A percentile compares a stretch with the other conserved stretches of the same genome.
Conservation (phyloP, 2,329 filamentous ascomycete genomes). For the Dothistroma pini region DNA sequence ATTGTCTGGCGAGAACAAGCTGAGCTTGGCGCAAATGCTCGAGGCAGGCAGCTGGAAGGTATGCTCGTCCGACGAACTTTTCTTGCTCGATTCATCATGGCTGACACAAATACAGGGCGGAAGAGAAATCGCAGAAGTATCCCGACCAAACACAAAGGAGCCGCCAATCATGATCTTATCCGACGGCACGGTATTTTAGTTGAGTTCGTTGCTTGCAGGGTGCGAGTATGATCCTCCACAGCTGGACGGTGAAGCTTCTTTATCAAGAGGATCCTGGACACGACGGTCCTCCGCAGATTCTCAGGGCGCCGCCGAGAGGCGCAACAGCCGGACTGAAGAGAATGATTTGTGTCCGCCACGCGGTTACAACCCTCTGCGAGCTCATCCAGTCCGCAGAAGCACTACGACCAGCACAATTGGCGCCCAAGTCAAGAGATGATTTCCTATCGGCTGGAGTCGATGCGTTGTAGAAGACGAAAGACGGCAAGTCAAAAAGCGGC, state of each 20-base stretch:
- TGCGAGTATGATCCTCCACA: conserved; percentile 26
- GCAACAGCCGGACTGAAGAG: background rate
- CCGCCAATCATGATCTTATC: conserved; percentile 94
- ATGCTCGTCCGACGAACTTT: conserved; percentile 32
- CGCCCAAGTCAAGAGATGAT: background rate
- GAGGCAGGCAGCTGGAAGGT: conserved; percentile 99
- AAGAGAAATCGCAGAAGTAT: conserved; percentile 92
- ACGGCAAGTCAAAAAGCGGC: background rate
- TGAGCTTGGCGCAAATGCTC: conserved; percentile 82
- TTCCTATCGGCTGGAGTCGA: background rate
- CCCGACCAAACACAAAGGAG: conserved; percentile 91
- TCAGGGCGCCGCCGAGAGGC: background rate
- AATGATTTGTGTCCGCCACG: background rate
- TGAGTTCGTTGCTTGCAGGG: conserved; percentile 27
- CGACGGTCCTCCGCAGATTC: conserved; percentile 8
- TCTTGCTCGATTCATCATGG: background rate
- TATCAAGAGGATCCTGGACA: conserved; percentile 9
- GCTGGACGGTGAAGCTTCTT: conserved; percentile 10
- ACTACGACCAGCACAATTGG: conserved; percentile 1
- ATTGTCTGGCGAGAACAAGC: conserved; percentile 63
- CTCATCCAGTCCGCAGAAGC: conserved; percentile 22
- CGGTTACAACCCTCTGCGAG: conserved; percentile 22
- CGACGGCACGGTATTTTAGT: conserved; percentile 90
- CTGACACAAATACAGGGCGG: conserved; percentile 61
- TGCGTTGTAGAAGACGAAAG: background rate